These are phyloP conservation scores for Gigaspora rosea DNA, from an alignment of 192 early-diverging fungal species.

Conservation along the genomic window DNA sequence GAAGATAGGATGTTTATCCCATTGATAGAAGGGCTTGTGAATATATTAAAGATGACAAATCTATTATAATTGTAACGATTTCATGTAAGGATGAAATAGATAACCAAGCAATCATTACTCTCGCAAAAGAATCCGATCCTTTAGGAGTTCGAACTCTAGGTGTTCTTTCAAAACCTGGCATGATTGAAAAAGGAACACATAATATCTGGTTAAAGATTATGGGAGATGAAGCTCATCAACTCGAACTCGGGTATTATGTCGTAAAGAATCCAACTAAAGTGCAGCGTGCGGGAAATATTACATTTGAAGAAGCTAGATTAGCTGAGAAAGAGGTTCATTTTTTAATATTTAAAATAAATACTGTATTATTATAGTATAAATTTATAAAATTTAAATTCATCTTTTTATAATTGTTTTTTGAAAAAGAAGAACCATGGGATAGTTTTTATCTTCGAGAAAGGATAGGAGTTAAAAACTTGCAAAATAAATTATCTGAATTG, in stretches of 20 bases:
- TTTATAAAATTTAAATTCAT: neutral
- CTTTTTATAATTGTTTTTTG: constrained; percentile 9
- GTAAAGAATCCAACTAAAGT: constrained; percentile 46
- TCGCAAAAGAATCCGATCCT: constrained; percentile 56
- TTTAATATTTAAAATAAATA: neutral
- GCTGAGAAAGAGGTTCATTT: neutral
- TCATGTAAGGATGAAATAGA: constrained; percentile 64
- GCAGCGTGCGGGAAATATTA: neutral
- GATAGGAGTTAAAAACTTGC: constrained; percentile 2
- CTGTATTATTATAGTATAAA: neutral
- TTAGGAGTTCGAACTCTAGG: constrained; percentile 55
- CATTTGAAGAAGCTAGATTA: constrained; percentile 4
- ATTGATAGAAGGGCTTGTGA: constrained; percentile 51
- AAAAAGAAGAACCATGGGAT: neutral
- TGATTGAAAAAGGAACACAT: constrained; percentile 55
- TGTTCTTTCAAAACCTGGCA: constrained; percentile 66
- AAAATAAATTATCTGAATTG: constrained; percentile 14
- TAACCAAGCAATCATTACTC: constrained; percentile 55
- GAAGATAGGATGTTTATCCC: constrained; percentile 50
- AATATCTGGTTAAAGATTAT: constrained; percentile 54
- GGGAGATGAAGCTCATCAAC: constrained; percentile 47
- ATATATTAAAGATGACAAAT: constrained; percentile 51
- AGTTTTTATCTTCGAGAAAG: neutral
- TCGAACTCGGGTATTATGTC: constrained; percentile 57
- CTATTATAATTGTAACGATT: constrained; percentile 59